Conservation (phyloP, 371 early-diverging fungal species). For the Apophysomyces sp. region DNA sequence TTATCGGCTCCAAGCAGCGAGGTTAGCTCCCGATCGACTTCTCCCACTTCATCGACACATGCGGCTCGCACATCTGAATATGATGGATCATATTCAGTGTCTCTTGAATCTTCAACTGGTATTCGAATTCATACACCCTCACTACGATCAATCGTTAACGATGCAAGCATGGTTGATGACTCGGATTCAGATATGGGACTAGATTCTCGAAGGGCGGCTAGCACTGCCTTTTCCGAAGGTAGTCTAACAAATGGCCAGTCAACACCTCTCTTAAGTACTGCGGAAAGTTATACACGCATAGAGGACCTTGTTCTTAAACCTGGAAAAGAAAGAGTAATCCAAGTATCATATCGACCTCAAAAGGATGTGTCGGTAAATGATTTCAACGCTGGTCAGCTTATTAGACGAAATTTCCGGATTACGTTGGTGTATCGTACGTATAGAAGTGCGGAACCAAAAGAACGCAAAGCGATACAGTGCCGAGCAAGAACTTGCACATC, state of each 20-base stretch:
- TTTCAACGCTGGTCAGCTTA: slow-evolving; percentile 77
- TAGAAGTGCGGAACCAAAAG: slow-evolving; percentile 55
- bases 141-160: not conserved
- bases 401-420: slow-evolving; percentile 77
- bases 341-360: slow-evolving; percentile 79
- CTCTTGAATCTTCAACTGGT: not conserved
- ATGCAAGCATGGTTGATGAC: not conserved
- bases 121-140: slow-evolving; percentile 10
- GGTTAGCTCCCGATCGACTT: slow-evolving; percentile 53
- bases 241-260: slow-evolving; percentile 1
- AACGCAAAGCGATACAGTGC: slow-evolving; percentile 89
- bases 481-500: slow-evolving; percentile 92
- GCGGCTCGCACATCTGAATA: slow-evolving; percentile 9
- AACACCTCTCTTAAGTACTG: slow-evolving; percentile 1
- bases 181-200: not conserved
- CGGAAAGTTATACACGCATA: slow-evolving; percentile 59
- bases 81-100: not conserved
- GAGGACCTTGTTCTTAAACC: slow-evolving; percentile 89
- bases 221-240: not conserved
- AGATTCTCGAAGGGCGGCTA: not conserved
- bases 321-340: slow-evolving; percentile 81
- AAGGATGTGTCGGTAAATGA: slow-evolving; percentile 57
- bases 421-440: slow-evolving; percentile 68
- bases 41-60: slow-evolving; percentile 31
- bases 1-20: slow-evolving; percentile 53